Evolutionary conservation across 2,329 filamentous ascomycete genomes (phyloP).

Genomic region (Fusarium ramigenum): DNA sequence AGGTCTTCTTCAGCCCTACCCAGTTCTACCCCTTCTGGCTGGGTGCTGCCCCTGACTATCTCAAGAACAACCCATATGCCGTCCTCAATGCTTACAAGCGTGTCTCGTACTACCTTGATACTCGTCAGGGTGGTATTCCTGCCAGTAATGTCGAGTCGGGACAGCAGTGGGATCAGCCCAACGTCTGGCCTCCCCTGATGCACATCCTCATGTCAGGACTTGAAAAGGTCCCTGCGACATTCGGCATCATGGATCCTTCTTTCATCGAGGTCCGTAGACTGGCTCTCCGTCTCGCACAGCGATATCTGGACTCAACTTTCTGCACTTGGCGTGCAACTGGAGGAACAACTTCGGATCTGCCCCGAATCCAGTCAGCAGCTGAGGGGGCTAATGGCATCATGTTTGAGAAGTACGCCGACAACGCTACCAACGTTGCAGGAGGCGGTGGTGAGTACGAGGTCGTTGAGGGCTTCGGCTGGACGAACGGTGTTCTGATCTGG

Average conservation of each 20-base stretch:
- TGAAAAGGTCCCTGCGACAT: conserved; percentile 66
- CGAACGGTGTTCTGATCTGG: conserved; percentile 75
- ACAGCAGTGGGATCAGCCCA: conserved; percentile 77
- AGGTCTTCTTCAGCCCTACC: conserved; percentile 66
- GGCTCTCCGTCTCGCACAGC: conserved; percentile 68
- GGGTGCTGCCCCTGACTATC: conserved; percentile 65
- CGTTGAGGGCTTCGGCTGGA: conserved; percentile 77
- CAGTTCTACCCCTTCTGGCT: conserved; percentile 78
- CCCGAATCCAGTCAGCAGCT: conserved; percentile 58
- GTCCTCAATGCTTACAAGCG: conserved; percentile 64
- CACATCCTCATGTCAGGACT: conserved; percentile 71
- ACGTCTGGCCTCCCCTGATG: conserved; percentile 75
- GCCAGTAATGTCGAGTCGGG: conserved; percentile 69
- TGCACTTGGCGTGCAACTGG: conserved; percentile 77
- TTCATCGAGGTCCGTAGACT: conserved; percentile 64
- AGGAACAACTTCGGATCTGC: conserved; percentile 63
- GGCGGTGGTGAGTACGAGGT: conserved; percentile 75
- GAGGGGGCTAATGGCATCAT: conserved; percentile 64
- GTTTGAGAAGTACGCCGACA: conserved; percentile 75
- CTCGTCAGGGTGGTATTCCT: conserved; percentile 65
- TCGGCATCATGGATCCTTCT: conserved; percentile 61
- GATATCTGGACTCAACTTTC: conserved; percentile 73
- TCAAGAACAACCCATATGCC: conserved; percentile 68
- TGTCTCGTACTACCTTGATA: conserved; percentile 62
- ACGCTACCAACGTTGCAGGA: conserved; percentile 67